Base-by-base conservation (phyloP, 1,284 basidiomycete species). In the Abortiporus biennis region DNA sequence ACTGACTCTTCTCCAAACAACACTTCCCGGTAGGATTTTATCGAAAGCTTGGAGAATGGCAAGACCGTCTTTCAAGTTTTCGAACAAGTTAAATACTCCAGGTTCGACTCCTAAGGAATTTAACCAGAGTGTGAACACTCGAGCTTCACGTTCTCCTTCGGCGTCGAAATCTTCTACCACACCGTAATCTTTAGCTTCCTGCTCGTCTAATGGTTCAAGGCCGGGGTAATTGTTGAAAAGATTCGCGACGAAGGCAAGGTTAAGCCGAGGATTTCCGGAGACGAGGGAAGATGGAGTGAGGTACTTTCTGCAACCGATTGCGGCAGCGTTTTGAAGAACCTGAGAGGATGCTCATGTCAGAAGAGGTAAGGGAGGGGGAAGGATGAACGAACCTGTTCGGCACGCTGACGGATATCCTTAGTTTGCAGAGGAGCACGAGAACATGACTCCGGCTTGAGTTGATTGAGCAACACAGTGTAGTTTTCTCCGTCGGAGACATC, bases 221-320 rank as follows among this genome's bases (percentile, higher is more conserved):
- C 92, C 89, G 0, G 95, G 95, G 69, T 91, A 86, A 2, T 92
- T 98, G 74, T 99, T 99, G 80, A 99, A 99, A 42, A 99, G 77
- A 65, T 97, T 94, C 36, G 96, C 95, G 43, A 98, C 95, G 62
- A 98, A 99, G 3, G 96, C 95, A 47, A 99, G 84, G 66, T 99
- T 99, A 36, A 99, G 77, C 59, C 95, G 93, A n/a, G 93, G 93
- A 63, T 99, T 99, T 15, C 96, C 95, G 3, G 91, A 70, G 17
- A 97, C 78, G 52, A 99, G 83, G 13, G 94, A 89, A 17, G 90
- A 85, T 0, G 91, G 81, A 0, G 95, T 95, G 23, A 99, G 75
- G 71, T 96, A 99, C 61, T 97, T 96, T 51, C 94, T 78, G 68
- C 95, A 98, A 19, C 90, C 91, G 52, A 99, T 98, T 41, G 73